A percentile compares a stretch with the other conserved stretches of the same genome.
phyloP scores from a whole-genome alignment of 176 grass and related monocot genomes.

The Ananas comosus region DNA sequence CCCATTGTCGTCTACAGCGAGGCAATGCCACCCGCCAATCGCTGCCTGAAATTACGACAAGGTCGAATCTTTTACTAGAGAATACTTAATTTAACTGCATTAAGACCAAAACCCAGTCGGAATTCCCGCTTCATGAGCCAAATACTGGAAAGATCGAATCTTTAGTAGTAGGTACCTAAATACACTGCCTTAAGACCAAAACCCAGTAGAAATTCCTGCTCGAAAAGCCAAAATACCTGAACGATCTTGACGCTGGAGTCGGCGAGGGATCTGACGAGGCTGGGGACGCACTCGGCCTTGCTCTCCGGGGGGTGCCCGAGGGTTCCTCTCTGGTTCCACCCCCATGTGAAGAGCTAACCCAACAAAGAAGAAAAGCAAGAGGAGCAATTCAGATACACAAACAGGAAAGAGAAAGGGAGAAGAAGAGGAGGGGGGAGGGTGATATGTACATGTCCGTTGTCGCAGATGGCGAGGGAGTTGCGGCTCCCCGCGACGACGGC shows the following conservation, averaged over 20 bases:
- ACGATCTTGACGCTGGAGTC: constrained; percentile 61
- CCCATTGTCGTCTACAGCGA: constrained; percentile 76
- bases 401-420: constrained; percentile 1
- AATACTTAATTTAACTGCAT: background rate
- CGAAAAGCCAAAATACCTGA: constrained; percentile 28
- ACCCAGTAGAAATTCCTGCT: background rate
- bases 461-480: constrained; percentile 94
- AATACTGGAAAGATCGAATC: background rate
- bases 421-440: background rate
- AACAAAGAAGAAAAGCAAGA: constrained; percentile 11
- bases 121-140: background rate
- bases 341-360: constrained; percentile 84
- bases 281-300: constrained; percentile 68
- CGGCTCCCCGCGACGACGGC: constrained; percentile 82
- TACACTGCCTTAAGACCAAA: background rate
- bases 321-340: constrained; percentile 96
- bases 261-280: constrained; percentile 46
- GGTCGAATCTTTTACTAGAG: background rate
- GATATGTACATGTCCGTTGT: constrained; percentile 44
- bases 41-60: constrained; percentile 46
- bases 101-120: background rate
- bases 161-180: background rate
- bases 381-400: background rate
- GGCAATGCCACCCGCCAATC: constrained; percentile 95
- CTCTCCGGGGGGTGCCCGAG: constrained; percentile 70